Base-by-base conservation (phyloP, 331 rosid genomes). In the Quercus phellos region DNA sequence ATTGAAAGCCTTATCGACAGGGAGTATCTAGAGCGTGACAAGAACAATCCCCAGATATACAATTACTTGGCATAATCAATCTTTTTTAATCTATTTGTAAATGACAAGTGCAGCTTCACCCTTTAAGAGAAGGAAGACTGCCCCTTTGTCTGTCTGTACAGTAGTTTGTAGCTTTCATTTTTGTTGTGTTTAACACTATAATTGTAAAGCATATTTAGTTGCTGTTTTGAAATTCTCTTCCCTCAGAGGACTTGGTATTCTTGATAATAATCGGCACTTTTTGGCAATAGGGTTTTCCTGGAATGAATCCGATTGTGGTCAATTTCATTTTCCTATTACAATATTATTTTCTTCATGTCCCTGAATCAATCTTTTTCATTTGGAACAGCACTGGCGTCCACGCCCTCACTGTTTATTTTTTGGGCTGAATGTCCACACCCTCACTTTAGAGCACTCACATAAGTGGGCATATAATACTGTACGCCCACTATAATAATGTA, bases 1-100 rank as follows among this genome's bases (percentile, higher is more conserved):
- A 95, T 95, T 6, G 99, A 95, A 86, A 95, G 99, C 90, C 91
- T 95, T 38, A 95, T 95, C 6, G 99, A 95, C 84, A 85, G 99
- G 80, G 99, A 95, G 90, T 93, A 95, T 83, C 85, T 95, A 80
- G 99, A 95, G 83, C 92, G 99, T 74, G 99, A 95, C 93, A 95
- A 93, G 90, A 91, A 76, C 89, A 95, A 95, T 83, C 98, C 99
- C 3, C 99, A 95, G 88, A 89, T 95, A 83, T 95, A 95, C 98
- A 95, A 93, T 86, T 95, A 95, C 89, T 86, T 95, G 80, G 99
- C 99, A 21, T 95, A 87, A 85, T 71, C 61, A 72, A 76, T 26
- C 79, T 27, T 55, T 87, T 82, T 43, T 35, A 75, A 35, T 82
- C 78, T 72, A 80, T 66, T 38, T 72, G 46, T 38, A 38, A 83